Percentiles rank a stretch among this genome's conserved stretches.
These are phyloP conservation scores for Suillus weaverae DNA, from an alignment of 768 basidiomycete genomes.

Conservation along the genomic window DNA sequence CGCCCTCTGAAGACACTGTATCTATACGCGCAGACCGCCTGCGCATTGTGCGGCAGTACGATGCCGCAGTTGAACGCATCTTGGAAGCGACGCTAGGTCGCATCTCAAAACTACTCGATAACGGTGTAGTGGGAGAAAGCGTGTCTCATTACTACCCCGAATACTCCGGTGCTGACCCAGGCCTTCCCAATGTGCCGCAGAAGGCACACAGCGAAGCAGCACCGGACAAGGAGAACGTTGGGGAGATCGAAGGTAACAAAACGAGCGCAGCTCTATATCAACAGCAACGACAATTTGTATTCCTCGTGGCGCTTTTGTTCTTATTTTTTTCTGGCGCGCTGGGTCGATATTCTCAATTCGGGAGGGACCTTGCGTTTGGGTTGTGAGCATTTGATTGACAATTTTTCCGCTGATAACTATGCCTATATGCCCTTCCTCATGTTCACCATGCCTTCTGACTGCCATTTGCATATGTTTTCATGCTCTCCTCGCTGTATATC, in stretches of 20 bases:
- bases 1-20: constrained; percentile 22
- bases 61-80: constrained; percentile 14
- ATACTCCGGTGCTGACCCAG: background rate
- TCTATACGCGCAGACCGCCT: constrained; percentile 26
- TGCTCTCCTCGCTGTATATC: background rate
- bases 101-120: background rate
- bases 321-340: background rate
- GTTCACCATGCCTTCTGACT: background rate
- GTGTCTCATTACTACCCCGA: background rate
- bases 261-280: background rate
- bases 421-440: background rate
- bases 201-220: background rate
- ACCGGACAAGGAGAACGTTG: background rate
- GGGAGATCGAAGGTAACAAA: background rate
- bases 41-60: constrained; percentile 21
- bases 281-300: background rate
- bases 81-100: constrained; percentile 30
- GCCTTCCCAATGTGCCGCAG: background rate
- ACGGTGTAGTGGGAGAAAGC: background rate
- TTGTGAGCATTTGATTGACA: background rate
- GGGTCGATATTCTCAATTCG: background rate
- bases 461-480: background rate
- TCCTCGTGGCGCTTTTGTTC: background rate
- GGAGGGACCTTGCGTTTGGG: constrained; percentile 1
- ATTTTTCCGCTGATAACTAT: background rate